A percentile compares a stretch with the other conserved stretches of the same genome.
Evolutionary conservation across 2,329 filamentous ascomycete genomes (phyloP).

Genomic region (Mollisiaceae sp.): DNA sequence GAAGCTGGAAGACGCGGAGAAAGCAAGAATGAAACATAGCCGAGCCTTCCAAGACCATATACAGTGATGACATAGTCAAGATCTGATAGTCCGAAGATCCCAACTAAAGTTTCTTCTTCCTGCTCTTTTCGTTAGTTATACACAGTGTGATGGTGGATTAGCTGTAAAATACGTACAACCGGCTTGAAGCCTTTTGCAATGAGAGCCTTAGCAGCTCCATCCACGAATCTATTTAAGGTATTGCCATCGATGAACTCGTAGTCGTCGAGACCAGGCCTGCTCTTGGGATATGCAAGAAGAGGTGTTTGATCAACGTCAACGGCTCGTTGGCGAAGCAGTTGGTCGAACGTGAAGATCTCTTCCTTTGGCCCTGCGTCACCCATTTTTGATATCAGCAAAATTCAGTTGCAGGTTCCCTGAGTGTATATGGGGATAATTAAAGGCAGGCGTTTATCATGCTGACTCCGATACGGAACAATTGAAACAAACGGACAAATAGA

Average conservation of each 20-base stretch:
- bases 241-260: constrained; percentile 33
- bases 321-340: constrained; percentile 28
- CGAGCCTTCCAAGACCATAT: not conserved
- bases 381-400: not conserved
- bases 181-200: constrained; percentile 18
- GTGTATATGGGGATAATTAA: not conserved
- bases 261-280: constrained; percentile 26
- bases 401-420: not conserved
- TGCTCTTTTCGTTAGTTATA: not conserved
- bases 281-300: constrained; percentile 32
- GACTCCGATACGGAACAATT: too few relatives aligned
- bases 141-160: not conserved
- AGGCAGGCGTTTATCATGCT: not conserved
- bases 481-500: not conserved
- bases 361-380: not conserved
- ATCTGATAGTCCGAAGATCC: not conserved
- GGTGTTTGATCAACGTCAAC: constrained; percentile 28
- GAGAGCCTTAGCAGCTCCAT: constrained; percentile 28
- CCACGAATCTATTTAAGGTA: constrained; percentile 30
- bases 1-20: not conserved
- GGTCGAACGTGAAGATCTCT: constrained; percentile 24
- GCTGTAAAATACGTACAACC: constrained; percentile 8
- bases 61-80: not conserved
- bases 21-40: not conserved
- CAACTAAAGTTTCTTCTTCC: not conserved